Conservation (phyloP, 108 stramenopile genomes). For the Nitzschia sp. region DNA sequence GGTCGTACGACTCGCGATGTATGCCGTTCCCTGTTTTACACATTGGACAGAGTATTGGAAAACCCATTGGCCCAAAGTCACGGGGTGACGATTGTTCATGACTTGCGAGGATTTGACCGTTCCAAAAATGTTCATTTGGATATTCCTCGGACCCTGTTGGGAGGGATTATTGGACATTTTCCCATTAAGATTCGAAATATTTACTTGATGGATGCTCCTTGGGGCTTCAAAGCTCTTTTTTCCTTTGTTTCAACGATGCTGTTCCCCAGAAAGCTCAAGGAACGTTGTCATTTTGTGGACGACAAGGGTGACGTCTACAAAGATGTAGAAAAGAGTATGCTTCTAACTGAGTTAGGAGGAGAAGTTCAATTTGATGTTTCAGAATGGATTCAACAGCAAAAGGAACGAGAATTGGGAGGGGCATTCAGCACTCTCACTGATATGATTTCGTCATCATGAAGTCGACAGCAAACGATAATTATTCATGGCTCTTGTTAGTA, state of each 20-base stretch:
- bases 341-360: constrained; percentile 36
- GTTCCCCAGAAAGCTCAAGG: constrained; percentile 32
- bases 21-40: constrained; percentile 39
- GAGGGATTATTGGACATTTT: constrained; percentile 38
- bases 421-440: constrained; percentile 24
- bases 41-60: constrained; percentile 36
- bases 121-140: constrained; percentile 27
- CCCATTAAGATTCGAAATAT: constrained; percentile 36
- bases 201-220: constrained; percentile 40
- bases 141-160: constrained; percentile 31
- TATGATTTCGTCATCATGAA: not conserved
- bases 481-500: no score
- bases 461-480: no score
- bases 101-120: constrained; percentile 28
- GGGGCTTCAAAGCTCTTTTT: constrained; percentile 27
- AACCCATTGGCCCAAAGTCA: constrained; percentile 20
- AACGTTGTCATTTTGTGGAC: constrained; percentile 33
- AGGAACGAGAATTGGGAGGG: constrained; percentile 23
- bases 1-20: constrained; percentile 33
- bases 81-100: constrained; percentile 37
- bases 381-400: constrained; percentile 37
- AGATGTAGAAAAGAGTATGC: constrained; percentile 15
- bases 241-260: constrained; percentile 14
- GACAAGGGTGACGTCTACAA: constrained; percentile 22
- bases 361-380: constrained; percentile 13